Evolutionary conservation across 2,329 filamentous ascomycete genomes (phyloP).

Genomic region (Fonsecaea monophora): DNA sequence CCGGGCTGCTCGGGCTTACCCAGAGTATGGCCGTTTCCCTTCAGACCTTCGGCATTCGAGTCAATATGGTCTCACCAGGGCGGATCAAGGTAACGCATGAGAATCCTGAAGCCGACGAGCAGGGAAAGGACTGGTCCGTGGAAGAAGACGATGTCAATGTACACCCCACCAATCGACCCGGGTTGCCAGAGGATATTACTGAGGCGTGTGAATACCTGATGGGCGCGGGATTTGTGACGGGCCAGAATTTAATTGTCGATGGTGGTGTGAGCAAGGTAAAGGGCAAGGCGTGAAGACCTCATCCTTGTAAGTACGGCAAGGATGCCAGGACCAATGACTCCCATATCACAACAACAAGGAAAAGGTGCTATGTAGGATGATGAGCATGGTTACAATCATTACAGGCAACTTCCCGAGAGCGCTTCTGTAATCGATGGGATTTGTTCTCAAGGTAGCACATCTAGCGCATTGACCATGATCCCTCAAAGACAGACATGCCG

Average conservation of each 20-base stretch:
- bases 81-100: slow-evolving; percentile 58
- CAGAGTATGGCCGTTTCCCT: slow-evolving; percentile 49
- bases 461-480: background rate
- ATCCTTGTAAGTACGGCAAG: background rate
- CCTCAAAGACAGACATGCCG: background rate
- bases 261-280: slow-evolving; percentile 41
- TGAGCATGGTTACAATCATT: background rate
- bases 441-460: background rate
- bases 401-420: background rate
- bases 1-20: slow-evolving; percentile 47
- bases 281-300: slow-evolving; percentile 22
- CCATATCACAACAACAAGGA: too few species aligned
- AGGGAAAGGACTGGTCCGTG: slow-evolving; percentile 49
- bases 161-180: slow-evolving; percentile 55
- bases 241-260: slow-evolving; percentile 41
- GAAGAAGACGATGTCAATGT: slow-evolving; percentile 51
- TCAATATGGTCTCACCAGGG: slow-evolving; percentile 54
- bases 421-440: background rate
- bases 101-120: slow-evolving; percentile 54
- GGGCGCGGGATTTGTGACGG: slow-evolving; percentile 39
- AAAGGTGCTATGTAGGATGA: too few species aligned
- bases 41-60: slow-evolving; percentile 45
- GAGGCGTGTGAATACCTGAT: slow-evolving; percentile 50
- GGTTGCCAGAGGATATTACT: slow-evolving; percentile 55
- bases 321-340: too few species aligned